A percentile compares a stretch with the other conserved stretches of the same genome.
phyloP scores from a whole-genome alignment of 345 rosid species.

The Eucalyptus melliodora region DNA sequence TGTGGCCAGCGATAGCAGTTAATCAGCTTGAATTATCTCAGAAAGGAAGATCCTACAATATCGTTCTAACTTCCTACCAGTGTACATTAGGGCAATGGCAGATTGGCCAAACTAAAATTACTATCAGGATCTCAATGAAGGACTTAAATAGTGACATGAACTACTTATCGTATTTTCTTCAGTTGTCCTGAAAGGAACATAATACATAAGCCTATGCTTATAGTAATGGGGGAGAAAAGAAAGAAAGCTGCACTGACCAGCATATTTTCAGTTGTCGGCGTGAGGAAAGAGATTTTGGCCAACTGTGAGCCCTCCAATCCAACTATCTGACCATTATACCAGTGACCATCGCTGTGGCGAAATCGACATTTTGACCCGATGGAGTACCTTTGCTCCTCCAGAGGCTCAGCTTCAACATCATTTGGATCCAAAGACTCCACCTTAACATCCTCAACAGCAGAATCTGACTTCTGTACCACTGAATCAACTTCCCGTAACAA shows the following conservation, averaged over 20 bases:
- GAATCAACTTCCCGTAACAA: constrained; percentile 60
- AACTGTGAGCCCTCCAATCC: constrained; percentile 33
- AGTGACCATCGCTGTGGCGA: constrained; percentile 61
- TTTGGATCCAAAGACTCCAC: constrained; percentile 31
- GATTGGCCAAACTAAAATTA: background rate
- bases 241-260: constrained; percentile 29
- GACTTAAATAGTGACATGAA: background rate
- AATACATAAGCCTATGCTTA: background rate
- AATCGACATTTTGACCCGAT: constrained; percentile 80
- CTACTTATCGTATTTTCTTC: background rate
- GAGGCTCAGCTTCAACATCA: constrained; percentile 33
- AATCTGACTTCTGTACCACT: constrained; percentile 8
- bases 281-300: constrained; percentile 75
- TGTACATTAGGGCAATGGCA: background rate
- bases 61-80: background rate
- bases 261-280: constrained; percentile 83
- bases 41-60: background rate
- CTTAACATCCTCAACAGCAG: constrained; percentile 24
- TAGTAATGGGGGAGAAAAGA: background rate
- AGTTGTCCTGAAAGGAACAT: background rate
- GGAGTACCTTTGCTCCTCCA: constrained; percentile 27
- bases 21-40: background rate
- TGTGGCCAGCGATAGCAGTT: background rate
- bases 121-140: background rate
- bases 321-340: constrained; percentile 83